Evolutionary conservation across 306 rosid genomes (phyloP), one percentile per base, ranked within the genome.

Genomic region (Trifolium subterraneum): DNA sequence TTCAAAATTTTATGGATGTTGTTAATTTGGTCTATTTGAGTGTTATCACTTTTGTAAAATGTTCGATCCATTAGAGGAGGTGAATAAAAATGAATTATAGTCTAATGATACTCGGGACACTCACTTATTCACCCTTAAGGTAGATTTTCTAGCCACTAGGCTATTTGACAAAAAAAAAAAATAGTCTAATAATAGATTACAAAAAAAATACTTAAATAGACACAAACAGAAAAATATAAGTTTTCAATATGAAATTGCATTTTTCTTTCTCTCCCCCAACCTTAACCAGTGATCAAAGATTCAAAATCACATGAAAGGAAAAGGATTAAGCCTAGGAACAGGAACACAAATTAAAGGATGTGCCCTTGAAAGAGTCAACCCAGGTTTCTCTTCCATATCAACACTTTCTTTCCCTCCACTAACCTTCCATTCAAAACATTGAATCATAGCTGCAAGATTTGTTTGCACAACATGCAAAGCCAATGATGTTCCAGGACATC

Each of bases 401-500:
- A 87, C 85, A n/a, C 0, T 60, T 66, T 13, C 73, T 22, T 29
- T 73, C 0, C 59, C 66, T 27, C 78, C 82, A 19, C n/a, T n/a
- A 60, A 82, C 81, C 71, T 85, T 84, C 92, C 93, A 92, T 18
- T 85, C 90, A 85, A 92, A 92, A 73, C 93, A 92, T 31, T 92
- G 97, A 85, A 92, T 63, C 93, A 92, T 85, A 19, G 81, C 88
- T 22, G 80, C 96, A 14, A 92, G 81, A 7, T 76, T 84, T 2
- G 88, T 23, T 14, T 85, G 93, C 64, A 88, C 91, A 60, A 92
- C 77, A 10, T 82, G 87, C 70, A 92, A 42, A n/a, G 93, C 97
- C n/a, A 92, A 79, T 15, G 97, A 74, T 5, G 88, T 84, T 70
- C 93, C 96, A 42, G 97, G 97, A 16, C 96, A 92, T 9, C 86